Evolutionary conservation across 805 yeast species (phyloP), one percentile per base, ranked within the genome.

Genomic region (Lipomyces mesembrius): DNA sequence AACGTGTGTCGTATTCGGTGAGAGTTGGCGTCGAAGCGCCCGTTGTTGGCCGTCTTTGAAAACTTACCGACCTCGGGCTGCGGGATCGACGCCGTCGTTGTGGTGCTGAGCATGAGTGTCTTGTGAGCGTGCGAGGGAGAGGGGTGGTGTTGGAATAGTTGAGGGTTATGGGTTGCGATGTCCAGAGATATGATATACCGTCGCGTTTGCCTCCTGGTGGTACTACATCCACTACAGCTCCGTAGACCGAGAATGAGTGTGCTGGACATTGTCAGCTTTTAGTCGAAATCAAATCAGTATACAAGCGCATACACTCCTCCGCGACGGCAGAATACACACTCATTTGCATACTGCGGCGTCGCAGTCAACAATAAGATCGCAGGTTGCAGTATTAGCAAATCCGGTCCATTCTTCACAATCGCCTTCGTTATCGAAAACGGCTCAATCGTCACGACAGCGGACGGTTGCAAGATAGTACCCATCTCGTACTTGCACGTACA

Each of bases 311-410:
- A 65, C 69, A 17, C 25, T 32, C 46, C 55, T 59, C 64, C 8
- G 71, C 56, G 5, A 67, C 51, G 17, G 68, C 54, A 39, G 32
- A 39, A 57, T 66, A 68, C 53, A 79, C n/a, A 66, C 54, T 77
- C 75, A 9, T 63, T 43, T 14, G 81, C 78, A 46, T 76, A 71
- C 59, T 75, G 74, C 12, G 81, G 79, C 20, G 82, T 77, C 5
- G 74, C 75, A 4, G 77, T 74, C 3, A 77, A 71, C 2, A 79
- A 54, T 20, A 77, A 34, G 5, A 68, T 58, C n/a, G 34, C 59
- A 2, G 71, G 66, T 5, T 52, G 65, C 56, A 37, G 62, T 8
- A 64, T 43, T 3, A 60, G 43, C 34, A 61, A 14, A n/a, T 62
- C 59, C 2, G 59, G 25, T 27, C 25, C 51, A 34, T 43, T 37